Percentiles rank a stretch among this genome's conserved stretches.
These are phyloP conservation scores for Trichophyton schoenleinii DNA, from an alignment of 2,329 filamentous ascomycete genomes.

Conservation along the genomic window DNA sequence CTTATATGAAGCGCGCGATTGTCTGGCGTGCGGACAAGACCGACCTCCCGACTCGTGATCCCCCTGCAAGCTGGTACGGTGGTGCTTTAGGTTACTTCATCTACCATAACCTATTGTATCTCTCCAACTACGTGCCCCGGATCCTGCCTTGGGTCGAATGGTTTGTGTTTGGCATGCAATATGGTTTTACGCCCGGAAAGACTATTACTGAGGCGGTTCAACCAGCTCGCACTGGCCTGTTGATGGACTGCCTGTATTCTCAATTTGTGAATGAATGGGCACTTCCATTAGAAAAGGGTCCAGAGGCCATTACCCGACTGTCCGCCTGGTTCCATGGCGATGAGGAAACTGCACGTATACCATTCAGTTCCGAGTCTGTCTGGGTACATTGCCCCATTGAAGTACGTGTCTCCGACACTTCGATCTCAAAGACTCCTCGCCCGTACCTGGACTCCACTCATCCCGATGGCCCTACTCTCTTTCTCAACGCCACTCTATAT, in stretches of 20 bases:
- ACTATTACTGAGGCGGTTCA: conserved; percentile 62
- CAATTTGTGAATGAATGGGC: conserved; percentile 99
- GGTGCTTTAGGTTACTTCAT: conserved; percentile 70
- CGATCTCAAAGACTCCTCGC: conserved; percentile 36
- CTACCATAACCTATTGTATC: conserved; percentile 80
- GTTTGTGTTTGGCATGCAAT: conserved; percentile 97
- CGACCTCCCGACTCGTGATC: conserved; percentile 45
- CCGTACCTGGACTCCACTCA: conserved; percentile 63
- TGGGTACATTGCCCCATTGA: conserved; percentile 87
- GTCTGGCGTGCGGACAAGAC: conserved; percentile 83
- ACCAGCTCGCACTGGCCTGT: conserved; percentile 62
- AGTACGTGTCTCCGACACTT: conserved; percentile 71
- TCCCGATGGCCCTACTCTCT: conserved; percentile 59
- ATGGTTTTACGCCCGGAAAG: conserved; percentile 63
- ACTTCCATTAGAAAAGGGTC: conserved; percentile 70
- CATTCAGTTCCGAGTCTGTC: conserved; percentile 63
- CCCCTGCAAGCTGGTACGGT: conserved; percentile 65
- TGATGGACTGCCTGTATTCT: conserved; percentile 97
- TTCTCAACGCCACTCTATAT: conserved; percentile 84
- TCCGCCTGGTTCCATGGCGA: conserved; percentile 77
- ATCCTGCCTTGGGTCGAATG: conserved; percentile 83
- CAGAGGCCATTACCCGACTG: conserved; percentile 71
- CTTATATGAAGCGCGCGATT: conserved; percentile 76
- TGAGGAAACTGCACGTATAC: conserved; percentile 57
- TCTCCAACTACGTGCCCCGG: conserved; percentile 63